Evolutionary conservation across 2,329 filamentous ascomycete species (phyloP).

Genomic region (Cercospora sojina): DNA sequence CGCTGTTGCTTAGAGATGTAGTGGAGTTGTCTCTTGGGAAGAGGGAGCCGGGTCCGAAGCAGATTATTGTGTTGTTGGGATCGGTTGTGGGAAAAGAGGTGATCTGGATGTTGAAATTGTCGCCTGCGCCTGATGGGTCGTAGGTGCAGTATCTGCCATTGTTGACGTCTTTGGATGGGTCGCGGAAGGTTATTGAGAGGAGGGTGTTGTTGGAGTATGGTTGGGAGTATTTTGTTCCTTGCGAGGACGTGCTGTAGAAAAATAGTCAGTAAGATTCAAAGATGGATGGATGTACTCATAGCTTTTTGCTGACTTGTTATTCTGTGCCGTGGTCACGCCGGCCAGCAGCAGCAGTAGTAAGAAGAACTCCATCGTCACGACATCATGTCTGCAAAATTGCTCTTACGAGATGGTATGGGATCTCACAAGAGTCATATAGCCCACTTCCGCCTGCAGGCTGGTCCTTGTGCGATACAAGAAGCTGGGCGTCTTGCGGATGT

Average conservation of each 20-base stretch:
- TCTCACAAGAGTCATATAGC: neutral
- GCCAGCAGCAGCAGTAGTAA: neutral
- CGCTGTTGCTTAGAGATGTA: neutral
- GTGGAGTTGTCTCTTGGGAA: neutral
- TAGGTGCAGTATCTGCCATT: neutral
- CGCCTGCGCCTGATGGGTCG: neutral
- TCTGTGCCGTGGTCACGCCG: neutral
- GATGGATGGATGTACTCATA: neutral
- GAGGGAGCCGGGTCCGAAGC: neutral
- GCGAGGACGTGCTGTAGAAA: neutral
- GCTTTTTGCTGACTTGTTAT: neutral
- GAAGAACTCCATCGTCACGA: neutral
- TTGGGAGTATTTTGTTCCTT: neutral
- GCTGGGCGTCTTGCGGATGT: neutral
- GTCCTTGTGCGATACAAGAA: neutral
- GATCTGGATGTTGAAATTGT: constrained; percentile 1
- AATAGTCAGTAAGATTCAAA: neutral
- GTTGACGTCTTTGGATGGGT: neutral
- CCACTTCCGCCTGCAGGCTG: neutral
- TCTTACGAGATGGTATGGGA: neutral
- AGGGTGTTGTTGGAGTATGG: neutral
- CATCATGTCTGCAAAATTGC: neutral
- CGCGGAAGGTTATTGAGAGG: neutral
- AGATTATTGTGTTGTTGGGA: neutral
- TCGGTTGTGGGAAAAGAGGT: neutral